Percentiles rank a stretch among this genome's conserved stretches.
Conservation (phyloP, 2,329 filamentous ascomycete species). For the Penicillium digitatum region DNA sequence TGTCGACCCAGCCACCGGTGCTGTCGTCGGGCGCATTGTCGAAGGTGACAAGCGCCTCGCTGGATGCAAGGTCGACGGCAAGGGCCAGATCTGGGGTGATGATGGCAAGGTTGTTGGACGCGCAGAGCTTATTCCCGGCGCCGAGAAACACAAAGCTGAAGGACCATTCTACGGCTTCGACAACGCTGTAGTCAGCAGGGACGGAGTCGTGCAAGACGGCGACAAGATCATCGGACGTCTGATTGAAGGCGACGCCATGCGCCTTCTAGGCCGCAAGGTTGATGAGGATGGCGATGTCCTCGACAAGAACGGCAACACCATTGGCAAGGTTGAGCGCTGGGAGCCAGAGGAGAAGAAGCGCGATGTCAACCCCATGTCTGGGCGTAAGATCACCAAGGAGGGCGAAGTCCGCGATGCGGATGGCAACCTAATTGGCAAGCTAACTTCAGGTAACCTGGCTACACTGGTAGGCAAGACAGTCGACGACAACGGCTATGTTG, state of each 20-base stretch:
- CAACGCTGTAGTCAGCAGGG: constrained; percentile 53
- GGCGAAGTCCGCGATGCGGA: constrained; percentile 47
- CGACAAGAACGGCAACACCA: constrained; percentile 62
- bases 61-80: constrained; percentile 59
- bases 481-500: constrained; percentile 52
- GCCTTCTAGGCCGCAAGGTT: constrained; percentile 61
- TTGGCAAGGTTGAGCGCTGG: constrained; percentile 66
- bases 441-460: constrained; percentile 44
- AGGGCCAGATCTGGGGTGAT: constrained; percentile 62
- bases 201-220: constrained; percentile 52
- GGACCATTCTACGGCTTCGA: constrained; percentile 60
- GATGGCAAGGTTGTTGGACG: constrained; percentile 58
- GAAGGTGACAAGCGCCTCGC: constrained; percentile 57
- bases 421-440: constrained; percentile 45
- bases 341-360: constrained; percentile 56
- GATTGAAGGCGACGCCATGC: constrained; percentile 61
- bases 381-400: constrained; percentile 50
- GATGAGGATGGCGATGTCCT: constrained; percentile 67
- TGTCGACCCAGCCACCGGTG: constrained; percentile 55
- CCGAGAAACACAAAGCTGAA: constrained; percentile 48
- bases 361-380: constrained; percentile 58
- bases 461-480: constrained; percentile 43
- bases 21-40: constrained; percentile 54
- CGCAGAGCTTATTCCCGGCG: constrained; percentile 55
- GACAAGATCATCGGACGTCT: constrained; percentile 51